Evolutionary conservation across 371 early-diverging fungal genomes (phyloP), one percentile per base, ranked within the genome.

Genomic region (Furculomyces boomerangus): DNA sequence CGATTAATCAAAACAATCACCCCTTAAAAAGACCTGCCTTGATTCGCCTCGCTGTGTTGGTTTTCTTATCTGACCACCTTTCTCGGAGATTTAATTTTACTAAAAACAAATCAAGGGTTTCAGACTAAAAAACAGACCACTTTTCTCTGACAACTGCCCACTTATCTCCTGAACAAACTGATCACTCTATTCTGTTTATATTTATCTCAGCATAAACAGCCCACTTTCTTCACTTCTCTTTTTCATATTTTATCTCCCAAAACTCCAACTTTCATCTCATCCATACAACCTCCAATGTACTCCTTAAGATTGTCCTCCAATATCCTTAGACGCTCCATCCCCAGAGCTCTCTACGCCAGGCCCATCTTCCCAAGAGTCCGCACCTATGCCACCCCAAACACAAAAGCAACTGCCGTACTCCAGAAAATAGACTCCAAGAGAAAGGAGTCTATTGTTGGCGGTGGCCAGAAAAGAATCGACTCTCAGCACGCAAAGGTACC

Each of bases 401-500:
- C 62, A 20, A 56, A 56, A 56, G 54, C 49, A 20, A 51, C 39
- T 2, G 56, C 55, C 30, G 47, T 59, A 37, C 7, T 35, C 35
- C 26, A 56, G 0, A 63, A 61, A n/a, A 66, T 88, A 53, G 78
- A 83, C 41, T 64, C 57, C 18, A 88, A 92, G 69, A 76, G 95
- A 37, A 71, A 75, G 54, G 81, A 82, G 40, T 76, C 89, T 14
- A 63, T 70, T 3, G 51, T 80, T 13, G 93, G 95, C 48, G 95
- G 95, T 39, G 95, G 95, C 22, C 68, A 75, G 54, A 74, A 75
- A 58, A 76, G 83, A 49, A 86, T 86, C 54, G 82, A 80, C 54
- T 75, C 84, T n/a, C 95, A 94, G 71, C 95, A 94, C 70, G 73
- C 68, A 48, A 91, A 90, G 79, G 50, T 49, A 13, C 22, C 10